These are phyloP conservation scores for Ceratocystis ficicola DNA, from an alignment of 2,329 filamentous ascomycete genomes.

Conservation along the genomic window DNA sequence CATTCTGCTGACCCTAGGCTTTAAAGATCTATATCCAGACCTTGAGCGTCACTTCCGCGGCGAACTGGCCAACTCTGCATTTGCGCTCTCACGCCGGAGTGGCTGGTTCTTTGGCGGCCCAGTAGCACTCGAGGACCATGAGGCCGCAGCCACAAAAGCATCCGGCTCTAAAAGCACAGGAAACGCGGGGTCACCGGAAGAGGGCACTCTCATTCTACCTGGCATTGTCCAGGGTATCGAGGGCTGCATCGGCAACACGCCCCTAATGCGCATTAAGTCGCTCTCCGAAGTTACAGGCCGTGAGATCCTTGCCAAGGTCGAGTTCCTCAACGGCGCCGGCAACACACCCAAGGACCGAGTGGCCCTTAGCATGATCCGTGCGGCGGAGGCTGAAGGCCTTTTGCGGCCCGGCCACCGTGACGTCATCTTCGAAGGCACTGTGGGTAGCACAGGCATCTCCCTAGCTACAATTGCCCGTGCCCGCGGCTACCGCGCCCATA, in stretches of 20 bases:
- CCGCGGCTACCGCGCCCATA: conserved; percentile 80
- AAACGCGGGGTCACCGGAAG: conserved; percentile 27
- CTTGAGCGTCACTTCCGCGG: conserved; percentile 51
- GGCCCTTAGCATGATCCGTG: conserved; percentile 73
- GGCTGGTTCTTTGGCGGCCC: conserved; percentile 38
- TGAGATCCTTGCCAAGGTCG: conserved; percentile 82
- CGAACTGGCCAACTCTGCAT: conserved; percentile 23
- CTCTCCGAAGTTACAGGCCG: conserved; percentile 80
- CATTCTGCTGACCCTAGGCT: conserved; percentile 59
- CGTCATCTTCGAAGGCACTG: conserved; percentile 94
- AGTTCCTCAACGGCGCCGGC: conserved; percentile 91
- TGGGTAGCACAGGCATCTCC: conserved; percentile 91
- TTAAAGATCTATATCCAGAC: conserved; percentile 70
- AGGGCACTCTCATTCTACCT: conserved; percentile 22
- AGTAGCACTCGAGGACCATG: conserved; percentile 29
- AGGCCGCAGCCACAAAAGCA: conserved; percentile 7
- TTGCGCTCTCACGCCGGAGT: conserved; percentile 27
- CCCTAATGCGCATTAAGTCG: conserved; percentile 72
- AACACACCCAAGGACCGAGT: conserved; percentile 92
- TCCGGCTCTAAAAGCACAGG: conserved; percentile 23
- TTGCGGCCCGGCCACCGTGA: conserved; percentile 72
- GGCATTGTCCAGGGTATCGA: conserved; percentile 65
- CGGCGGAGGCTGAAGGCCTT: conserved; percentile 66
- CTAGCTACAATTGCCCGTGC: conserved; percentile 80
- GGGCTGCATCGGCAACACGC: conserved; percentile 86